Evolutionary conservation across 768 basidiomycete genomes (phyloP).

Genomic region (Hericium coralloides): DNA sequence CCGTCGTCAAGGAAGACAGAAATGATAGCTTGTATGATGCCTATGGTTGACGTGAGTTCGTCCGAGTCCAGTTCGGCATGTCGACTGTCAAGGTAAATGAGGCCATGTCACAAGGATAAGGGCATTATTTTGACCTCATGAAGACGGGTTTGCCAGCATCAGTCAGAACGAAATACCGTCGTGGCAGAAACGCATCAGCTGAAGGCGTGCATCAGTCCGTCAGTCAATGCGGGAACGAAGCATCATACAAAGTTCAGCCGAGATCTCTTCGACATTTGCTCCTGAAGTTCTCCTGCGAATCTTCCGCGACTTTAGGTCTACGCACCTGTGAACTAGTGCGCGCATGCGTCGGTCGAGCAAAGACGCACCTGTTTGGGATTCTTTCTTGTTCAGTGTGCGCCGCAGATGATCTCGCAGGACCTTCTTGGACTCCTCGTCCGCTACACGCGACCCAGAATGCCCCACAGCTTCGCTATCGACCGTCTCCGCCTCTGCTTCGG

Average conservation of each 20-base stretch:
- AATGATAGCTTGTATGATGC: constrained; percentile 90
- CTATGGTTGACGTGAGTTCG: constrained; percentile 70
- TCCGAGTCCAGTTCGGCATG: constrained; percentile 51
- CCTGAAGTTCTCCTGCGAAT: constrained; percentile 9
- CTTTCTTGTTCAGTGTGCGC: constrained; percentile 50
- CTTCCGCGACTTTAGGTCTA: constrained; percentile 10
- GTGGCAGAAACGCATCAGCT: constrained; percentile 32
- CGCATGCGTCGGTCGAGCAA: neutral
- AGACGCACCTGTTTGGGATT: constrained; percentile 38
- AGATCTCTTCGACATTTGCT: constrained; percentile 11
- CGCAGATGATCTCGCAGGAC: constrained; percentile 62
- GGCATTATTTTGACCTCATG: constrained; percentile 47
- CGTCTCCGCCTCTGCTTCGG: constrained; percentile 51
- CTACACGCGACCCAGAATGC: constrained; percentile 30
- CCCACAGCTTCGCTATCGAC: constrained; percentile 45
- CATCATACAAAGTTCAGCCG: constrained; percentile 4
- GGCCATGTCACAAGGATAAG: neutral
- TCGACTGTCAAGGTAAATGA: constrained; percentile 27
- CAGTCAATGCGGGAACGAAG: neutral
- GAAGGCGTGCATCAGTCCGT: neutral
- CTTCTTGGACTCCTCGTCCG: constrained; percentile 54
- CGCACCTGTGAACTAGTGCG: neutral
- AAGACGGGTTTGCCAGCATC: constrained; percentile 99
- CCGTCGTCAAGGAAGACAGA: constrained; percentile 92
- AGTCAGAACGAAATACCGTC: constrained; percentile 89